Evolutionary conservation across 768 basidiomycete species (phyloP).

Genomic region (Hygrophoropsis aurantiaca): DNA sequence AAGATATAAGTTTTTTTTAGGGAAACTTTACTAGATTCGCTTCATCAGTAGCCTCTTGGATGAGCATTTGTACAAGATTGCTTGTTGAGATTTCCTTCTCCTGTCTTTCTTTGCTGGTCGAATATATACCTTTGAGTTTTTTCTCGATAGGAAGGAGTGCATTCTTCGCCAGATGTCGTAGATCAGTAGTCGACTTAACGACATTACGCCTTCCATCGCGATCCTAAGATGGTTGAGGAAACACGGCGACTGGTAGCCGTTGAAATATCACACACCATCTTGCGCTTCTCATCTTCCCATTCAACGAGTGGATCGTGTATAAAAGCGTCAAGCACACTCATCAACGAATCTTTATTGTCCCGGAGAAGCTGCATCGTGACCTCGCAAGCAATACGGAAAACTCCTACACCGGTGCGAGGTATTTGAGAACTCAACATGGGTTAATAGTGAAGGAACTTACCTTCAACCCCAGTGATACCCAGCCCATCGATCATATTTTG

Average conservation of each 20-base stretch:
- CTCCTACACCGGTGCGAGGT: constrained; percentile 48
- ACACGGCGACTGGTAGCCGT: constrained; percentile 2
- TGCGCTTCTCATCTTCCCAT: constrained; percentile 84
- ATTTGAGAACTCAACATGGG: not conserved
- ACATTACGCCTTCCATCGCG: constrained; percentile 44
- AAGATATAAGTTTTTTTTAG: constrained; percentile 25
- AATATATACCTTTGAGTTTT: constrained; percentile 77
- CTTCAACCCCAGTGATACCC: constrained; percentile 93
- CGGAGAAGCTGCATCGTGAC: constrained; percentile 85
- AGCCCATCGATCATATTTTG: constrained; percentile 91
- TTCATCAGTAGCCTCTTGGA: constrained; percentile 80
- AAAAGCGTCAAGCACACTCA: constrained; percentile 96
- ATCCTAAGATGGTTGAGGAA: constrained; percentile 33
- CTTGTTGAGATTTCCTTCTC: constrained; percentile 63
- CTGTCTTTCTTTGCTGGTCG: constrained; percentile 41
- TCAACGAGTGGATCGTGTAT: constrained; percentile 96
- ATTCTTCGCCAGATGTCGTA: constrained; percentile 67
- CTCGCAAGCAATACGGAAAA: constrained; percentile 89
- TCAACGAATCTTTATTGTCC: constrained; percentile 88
- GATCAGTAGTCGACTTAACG: constrained; percentile 51
- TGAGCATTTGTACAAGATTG: constrained; percentile 88
- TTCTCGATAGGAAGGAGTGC: constrained; percentile 80
- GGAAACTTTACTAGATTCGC: constrained; percentile 59
- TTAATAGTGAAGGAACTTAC: constrained; percentile 32
- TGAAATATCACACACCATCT: constrained; percentile 41